Conservation (phyloP, 306 rosid species). For the Pterocarpus macrocarpus region DNA sequence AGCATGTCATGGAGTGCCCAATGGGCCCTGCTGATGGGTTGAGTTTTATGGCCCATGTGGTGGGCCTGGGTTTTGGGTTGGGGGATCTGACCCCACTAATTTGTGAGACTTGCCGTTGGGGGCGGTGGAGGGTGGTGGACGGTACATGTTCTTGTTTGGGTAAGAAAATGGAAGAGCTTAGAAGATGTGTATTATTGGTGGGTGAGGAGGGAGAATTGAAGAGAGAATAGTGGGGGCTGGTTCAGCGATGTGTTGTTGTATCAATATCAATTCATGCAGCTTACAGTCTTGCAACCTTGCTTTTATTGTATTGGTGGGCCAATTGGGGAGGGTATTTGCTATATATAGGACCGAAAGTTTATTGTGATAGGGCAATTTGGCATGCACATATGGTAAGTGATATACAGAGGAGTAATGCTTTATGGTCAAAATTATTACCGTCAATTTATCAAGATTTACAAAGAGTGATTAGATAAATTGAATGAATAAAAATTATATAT, state of each 20-base stretch:
- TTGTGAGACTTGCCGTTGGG: conserved; percentile 15
- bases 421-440: no score
- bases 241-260: not conserved
- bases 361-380: conserved; percentile 1
- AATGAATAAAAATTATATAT: no score
- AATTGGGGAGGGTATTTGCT: not conserved
- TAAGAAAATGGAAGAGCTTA: conserved; percentile 4
- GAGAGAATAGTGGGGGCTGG: not conserved
- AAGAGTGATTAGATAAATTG: no score
- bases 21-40: conserved; percentile 29
- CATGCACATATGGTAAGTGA: not conserved
- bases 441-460: no score
- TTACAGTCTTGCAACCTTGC: not conserved
- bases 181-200: not conserved
- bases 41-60: not conserved
- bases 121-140: conserved; percentile 29
- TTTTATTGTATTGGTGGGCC: conserved; percentile 37
- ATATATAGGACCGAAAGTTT: not conserved
- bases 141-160: conserved; percentile 28
- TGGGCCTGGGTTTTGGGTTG: conserved; percentile 12
- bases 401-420: no score
- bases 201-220: not conserved
- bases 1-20: not conserved
- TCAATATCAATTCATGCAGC: not conserved
- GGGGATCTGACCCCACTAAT: not conserved